phyloP scores from a whole-genome alignment of 441 rosid species.

The Brassica hybrid region DNA sequence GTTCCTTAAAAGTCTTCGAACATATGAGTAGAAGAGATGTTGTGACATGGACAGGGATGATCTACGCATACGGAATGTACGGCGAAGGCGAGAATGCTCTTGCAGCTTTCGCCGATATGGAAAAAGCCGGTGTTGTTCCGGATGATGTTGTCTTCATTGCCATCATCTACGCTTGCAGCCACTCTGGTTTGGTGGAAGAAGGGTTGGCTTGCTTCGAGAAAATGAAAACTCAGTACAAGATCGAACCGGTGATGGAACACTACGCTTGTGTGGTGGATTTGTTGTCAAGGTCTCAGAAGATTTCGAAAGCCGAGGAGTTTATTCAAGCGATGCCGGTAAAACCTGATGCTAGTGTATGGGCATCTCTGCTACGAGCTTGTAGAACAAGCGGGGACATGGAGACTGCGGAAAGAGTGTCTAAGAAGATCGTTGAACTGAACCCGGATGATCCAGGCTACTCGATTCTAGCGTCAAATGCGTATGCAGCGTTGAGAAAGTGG shows the following conservation, averaged over 20 bases:
- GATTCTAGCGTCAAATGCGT: constrained; percentile 63
- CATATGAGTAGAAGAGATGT: constrained; percentile 63
- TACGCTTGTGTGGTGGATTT: constrained; percentile 61
- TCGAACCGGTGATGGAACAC: constrained; percentile 54
- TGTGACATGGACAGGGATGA: constrained; percentile 73
- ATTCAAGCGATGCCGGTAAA: constrained; percentile 56
- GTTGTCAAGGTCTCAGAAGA: constrained; percentile 57
- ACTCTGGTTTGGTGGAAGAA: constrained; percentile 61
- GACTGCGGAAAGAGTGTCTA: constrained; percentile 55
- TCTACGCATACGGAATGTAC: constrained; percentile 69
- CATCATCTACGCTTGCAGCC: constrained; percentile 61
- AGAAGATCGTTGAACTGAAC: constrained; percentile 53
- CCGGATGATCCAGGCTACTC: constrained; percentile 61
- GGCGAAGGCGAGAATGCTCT: constrained; percentile 68
- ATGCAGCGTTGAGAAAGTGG: constrained; percentile 67
- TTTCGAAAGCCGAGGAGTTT: constrained; percentile 53
- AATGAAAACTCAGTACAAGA: constrained; percentile 51
- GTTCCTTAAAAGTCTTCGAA: constrained; percentile 52
- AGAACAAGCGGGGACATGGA: constrained; percentile 50
- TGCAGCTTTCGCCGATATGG: constrained; percentile 51
- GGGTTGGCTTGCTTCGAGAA: constrained; percentile 49
- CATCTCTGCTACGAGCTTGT: constrained; percentile 63
- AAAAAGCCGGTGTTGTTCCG: constrained; percentile 47
- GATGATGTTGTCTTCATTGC: constrained; percentile 57
- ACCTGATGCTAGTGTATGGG: constrained; percentile 63